Evolutionary conservation across 176 grass and related monocot species (phyloP).

Genomic region (Musa schizocarpa): DNA sequence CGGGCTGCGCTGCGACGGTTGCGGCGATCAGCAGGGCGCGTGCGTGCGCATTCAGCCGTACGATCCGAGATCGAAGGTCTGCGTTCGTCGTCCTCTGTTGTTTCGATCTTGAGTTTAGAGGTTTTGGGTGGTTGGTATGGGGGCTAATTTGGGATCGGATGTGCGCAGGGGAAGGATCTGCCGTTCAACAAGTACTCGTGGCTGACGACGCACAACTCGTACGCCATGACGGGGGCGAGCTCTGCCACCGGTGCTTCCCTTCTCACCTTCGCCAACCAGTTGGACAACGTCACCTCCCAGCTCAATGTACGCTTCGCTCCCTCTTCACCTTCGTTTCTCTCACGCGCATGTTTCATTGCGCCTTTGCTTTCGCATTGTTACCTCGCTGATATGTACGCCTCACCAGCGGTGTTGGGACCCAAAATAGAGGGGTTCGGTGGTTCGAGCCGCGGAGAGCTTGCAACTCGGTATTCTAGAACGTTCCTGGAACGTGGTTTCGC

Average conservation of each 20-base stretch:
- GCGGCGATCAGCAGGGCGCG: constrained; percentile 30
- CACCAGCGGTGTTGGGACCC: background rate
- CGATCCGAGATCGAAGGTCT: constrained; percentile 41
- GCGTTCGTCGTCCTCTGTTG: background rate
- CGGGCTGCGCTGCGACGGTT: constrained; percentile 47
- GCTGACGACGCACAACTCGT: constrained; percentile 98
- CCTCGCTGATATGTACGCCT: background rate
- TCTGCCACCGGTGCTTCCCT: constrained; percentile 42
- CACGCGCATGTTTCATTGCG: background rate
- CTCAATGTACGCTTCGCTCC: constrained; percentile 33
- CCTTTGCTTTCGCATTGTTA: background rate
- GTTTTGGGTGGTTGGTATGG: background rate
- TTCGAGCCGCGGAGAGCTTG: background rate
- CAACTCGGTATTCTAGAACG: background rate
- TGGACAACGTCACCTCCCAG: constrained; percentile 60
- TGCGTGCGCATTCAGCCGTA: constrained; percentile 40
- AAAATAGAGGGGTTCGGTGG: background rate
- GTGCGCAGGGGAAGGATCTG: constrained; percentile 25
- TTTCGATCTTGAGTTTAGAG: background rate
- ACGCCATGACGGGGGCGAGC: constrained; percentile 32
- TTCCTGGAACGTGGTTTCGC: background rate
- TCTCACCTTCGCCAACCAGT: constrained; percentile 65
- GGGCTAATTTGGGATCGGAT: background rate
- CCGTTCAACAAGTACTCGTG: constrained; percentile 77
- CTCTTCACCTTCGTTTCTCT: too few species aligned